Evolutionary conservation across 352 stramenopile species (phyloP).

Genomic region (Globisporangium parvum): DNA sequence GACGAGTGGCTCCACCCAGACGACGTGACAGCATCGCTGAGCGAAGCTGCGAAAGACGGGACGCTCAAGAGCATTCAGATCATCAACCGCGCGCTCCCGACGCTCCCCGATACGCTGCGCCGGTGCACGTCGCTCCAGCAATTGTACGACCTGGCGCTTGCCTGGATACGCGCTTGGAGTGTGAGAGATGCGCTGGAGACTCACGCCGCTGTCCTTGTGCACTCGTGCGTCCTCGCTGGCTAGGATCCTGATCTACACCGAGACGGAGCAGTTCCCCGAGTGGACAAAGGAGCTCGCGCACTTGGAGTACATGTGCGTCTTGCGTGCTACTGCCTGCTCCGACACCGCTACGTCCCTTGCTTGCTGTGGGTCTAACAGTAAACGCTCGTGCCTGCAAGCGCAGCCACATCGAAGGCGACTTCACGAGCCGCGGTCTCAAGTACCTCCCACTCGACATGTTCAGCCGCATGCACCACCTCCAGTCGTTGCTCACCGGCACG

Average conservation of each 20-base stretch:
- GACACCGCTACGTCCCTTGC: too few species aligned
- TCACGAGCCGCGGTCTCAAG: constrained; percentile 8
- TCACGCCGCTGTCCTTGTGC: too few species aligned
- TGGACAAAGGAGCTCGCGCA: constrained; percentile 11
- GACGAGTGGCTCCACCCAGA: constrained; percentile 12
- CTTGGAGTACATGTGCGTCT: constrained; percentile 13
- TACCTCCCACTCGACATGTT: constrained; percentile 14
- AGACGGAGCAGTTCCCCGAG: constrained; percentile 14
- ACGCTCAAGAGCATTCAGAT: constrained; percentile 14
- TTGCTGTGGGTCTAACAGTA: too few species aligned
- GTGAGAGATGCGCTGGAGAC: too few species aligned
- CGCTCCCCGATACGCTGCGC: constrained; percentile 5
- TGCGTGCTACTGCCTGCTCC: too few species aligned
- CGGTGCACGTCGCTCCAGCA: constrained; percentile 13
- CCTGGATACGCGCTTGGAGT: too few species aligned
- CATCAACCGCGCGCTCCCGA: constrained; percentile 15
- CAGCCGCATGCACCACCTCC: constrained; percentile 7
- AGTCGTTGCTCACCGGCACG: constrained; percentile 12
- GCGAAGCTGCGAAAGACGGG: constrained; percentile 4
- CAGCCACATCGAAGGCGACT: constrained; percentile 17
- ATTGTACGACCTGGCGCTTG: constrained; percentile 9
- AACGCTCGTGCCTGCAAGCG: not conserved
- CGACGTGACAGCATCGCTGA: constrained; percentile 9
- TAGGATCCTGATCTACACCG: constrained; percentile 17
- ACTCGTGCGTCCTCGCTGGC: not conserved